phyloP scores from a whole-genome alignment of 306 rosid genomes.

The Pterocarpus macrocarpus region DNA sequence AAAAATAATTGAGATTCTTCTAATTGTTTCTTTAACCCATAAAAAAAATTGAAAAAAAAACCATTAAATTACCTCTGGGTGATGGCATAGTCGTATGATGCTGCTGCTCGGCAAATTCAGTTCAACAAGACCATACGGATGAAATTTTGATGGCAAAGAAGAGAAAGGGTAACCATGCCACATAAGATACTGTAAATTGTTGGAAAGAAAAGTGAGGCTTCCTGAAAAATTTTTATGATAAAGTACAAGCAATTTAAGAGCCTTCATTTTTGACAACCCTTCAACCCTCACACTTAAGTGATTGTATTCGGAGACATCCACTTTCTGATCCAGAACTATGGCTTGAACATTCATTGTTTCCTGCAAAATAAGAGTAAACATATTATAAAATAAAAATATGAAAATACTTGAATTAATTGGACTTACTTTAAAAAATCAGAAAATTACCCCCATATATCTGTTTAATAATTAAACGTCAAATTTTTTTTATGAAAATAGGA shows the following conservation, averaged over 20 bases:
- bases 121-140: neutral
- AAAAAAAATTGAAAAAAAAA: neutral
- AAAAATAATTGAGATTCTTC: neutral
- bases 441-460: neutral
- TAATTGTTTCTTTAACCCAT: neutral
- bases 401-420: neutral
- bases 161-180: slow-evolving; percentile 32
- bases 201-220: neutral
- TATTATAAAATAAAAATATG: neutral
- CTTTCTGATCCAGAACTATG: slow-evolving; percentile 14
- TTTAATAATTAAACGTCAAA: neutral
- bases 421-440: neutral
- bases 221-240: neutral
- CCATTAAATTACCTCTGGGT: neutral
- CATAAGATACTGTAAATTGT: neutral
- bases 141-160: slow-evolving; percentile 20
- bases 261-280: neutral
- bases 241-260: slow-evolving; percentile 17
- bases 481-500: neutral
- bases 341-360: neutral
- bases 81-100: slow-evolving; percentile 9
- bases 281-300: neutral
- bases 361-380: neutral
- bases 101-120: slow-evolving; percentile 1
- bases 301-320: neutral